Evolutionary conservation across 352 stramenopile genomes (phyloP).

Genomic region (Pythium grandisporangium): DNA sequence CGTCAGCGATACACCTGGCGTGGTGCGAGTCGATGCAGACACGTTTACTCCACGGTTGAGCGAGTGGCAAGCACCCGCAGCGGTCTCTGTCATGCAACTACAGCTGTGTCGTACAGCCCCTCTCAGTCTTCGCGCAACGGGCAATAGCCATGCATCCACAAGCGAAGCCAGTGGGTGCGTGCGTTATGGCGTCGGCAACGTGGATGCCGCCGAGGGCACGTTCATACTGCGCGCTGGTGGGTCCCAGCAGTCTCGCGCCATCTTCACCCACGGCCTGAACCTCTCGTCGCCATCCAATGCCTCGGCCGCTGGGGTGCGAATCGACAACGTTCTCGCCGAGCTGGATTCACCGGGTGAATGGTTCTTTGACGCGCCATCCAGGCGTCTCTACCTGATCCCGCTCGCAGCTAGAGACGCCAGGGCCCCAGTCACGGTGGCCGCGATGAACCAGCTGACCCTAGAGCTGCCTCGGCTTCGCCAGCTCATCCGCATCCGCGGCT

Average conservation of each 20-base stretch:
- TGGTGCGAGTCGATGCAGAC: conserved; percentile 19
- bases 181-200: conserved; percentile 22
- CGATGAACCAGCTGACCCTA: conserved; percentile 18
- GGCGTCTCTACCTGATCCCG: conserved; percentile 52
- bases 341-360: conserved; percentile 52
- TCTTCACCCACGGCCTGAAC: conserved; percentile 23
- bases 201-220: conserved; percentile 12
- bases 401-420: conserved; percentile 15
- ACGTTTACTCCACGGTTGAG: conserved; percentile 31
- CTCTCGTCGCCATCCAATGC: conserved; percentile 1
- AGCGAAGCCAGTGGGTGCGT: no score
- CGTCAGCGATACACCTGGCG: neutral
- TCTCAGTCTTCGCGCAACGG: no score
- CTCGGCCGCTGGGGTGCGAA: conserved; percentile 22
- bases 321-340: conserved; percentile 60
- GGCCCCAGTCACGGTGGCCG: conserved; percentile 9
- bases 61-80: no score
- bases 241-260: conserved; percentile 28
- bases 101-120: no score
- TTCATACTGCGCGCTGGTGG: conserved; percentile 39
- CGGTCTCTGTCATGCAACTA: no score
- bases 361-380: conserved; percentile 48
- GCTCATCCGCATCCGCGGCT: conserved; percentile 49
- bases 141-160: no score
- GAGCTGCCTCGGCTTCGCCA: conserved; percentile 56